phyloP scores from a whole-genome alignment of 2,329 filamentous ascomycete genomes.

The Verticillium nonalfalfae region DNA sequence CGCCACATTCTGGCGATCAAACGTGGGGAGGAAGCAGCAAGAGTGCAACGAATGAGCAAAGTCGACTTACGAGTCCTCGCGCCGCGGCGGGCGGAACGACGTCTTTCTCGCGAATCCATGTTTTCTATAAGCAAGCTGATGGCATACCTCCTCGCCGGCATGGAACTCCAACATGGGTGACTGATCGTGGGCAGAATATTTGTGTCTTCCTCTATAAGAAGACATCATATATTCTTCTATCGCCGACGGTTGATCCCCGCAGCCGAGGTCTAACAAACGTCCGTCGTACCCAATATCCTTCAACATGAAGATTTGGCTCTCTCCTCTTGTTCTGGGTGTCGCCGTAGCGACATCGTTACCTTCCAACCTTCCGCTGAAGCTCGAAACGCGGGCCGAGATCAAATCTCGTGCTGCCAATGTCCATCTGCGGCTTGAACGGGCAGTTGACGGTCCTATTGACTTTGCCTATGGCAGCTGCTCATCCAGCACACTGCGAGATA shows the following conservation, averaged over 20 bases:
- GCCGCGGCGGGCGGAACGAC: too few species aligned
- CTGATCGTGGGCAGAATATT: not conserved
- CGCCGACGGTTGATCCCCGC: not conserved
- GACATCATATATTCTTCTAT: not conserved
- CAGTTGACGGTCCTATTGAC: constrained; percentile 11
- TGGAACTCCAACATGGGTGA: not conserved
- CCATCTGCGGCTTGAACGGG: constrained; percentile 15
- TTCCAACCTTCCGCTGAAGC: constrained; percentile 18
- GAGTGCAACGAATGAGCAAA: not conserved
- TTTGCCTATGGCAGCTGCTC: constrained; percentile 17
- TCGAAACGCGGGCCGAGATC: constrained; percentile 25
- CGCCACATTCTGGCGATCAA: not conserved
- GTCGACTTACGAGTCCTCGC: not conserved
- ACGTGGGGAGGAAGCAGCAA: not conserved
- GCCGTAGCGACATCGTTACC: constrained; percentile 1
- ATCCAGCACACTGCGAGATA: constrained; percentile 7
- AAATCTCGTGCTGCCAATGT: constrained; percentile 24
- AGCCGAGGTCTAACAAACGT: not conserved
- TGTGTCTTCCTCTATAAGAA: not conserved
- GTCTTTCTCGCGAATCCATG: too few species aligned
- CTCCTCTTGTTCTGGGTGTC: constrained; percentile 7
- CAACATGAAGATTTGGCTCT: constrained; percentile 9
- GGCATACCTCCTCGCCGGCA: not conserved
- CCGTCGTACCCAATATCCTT: not conserved
- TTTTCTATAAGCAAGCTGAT: not conserved